A percentile compares a stretch with the other conserved stretches of the same genome.
Conservation (phyloP, 495 filamentous ascomycete genomes). For the Aspergillus nanangensis region DNA sequence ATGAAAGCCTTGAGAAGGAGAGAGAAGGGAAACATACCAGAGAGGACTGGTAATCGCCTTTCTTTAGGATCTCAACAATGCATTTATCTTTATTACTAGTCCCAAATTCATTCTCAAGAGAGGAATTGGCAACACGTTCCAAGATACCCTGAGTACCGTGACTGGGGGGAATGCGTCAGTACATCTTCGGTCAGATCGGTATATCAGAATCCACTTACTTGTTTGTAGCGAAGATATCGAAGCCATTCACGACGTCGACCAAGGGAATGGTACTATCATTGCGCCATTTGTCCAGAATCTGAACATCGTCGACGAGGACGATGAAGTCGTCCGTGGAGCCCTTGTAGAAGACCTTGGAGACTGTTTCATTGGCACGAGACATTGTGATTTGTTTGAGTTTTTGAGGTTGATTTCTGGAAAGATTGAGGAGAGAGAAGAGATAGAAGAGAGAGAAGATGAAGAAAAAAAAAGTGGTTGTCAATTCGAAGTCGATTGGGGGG, state of each 20-base stretch:
- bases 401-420: too few species aligned
- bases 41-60: constrained; percentile 62
- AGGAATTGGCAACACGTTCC: constrained; percentile 67
- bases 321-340: constrained; percentile 86
- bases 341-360: constrained; percentile 86
- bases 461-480: background rate
- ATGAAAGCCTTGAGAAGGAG: background rate
- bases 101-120: constrained; percentile 84
- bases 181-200: background rate
- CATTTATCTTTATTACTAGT: constrained; percentile 71
- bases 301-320: constrained; percentile 75
- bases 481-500: too few species aligned
- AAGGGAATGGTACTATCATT: constrained; percentile 73
- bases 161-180: constrained; percentile 37
- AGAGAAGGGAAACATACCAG: constrained; percentile 48
- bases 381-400: too few species aligned
- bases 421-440: background rate
- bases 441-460: constrained; percentile 10
- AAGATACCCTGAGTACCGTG: constrained; percentile 81
- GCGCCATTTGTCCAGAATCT: constrained; percentile 76
- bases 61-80: constrained; percentile 73
- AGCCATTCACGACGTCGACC: constrained; percentile 79
- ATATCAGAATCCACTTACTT: constrained; percentile 54
- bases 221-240: constrained; percentile 87
- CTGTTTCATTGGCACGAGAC: constrained; percentile 63